phyloP scores from a whole-genome alignment of 441 rosid species.

The Metrosideros polymorpha region DNA sequence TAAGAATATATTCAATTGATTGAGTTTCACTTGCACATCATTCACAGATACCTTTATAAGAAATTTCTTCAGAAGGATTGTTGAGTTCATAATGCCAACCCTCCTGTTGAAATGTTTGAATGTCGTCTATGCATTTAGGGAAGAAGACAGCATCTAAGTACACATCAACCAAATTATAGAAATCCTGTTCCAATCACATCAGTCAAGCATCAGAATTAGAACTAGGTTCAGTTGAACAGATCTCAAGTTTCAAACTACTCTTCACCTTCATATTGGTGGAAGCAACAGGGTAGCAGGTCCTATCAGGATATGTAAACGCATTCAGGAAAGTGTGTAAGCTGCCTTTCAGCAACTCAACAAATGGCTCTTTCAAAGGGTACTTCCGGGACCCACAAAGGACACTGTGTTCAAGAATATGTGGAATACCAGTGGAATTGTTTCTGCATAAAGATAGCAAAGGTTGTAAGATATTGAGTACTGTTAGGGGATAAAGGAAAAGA shows the following conservation, averaged over 20 bases:
- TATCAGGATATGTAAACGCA: constrained; percentile 95
- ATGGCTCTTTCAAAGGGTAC: constrained; percentile 95
- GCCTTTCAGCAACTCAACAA: constrained; percentile 87
- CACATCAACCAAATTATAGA: constrained; percentile 89
- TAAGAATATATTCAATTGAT: background rate
- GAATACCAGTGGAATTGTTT: constrained; percentile 92
- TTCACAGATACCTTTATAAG: constrained; percentile 64
- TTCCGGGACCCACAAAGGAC: constrained; percentile 96
- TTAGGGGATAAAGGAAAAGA: background rate
- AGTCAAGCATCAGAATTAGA: background rate
- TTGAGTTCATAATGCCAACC: constrained; percentile 98
- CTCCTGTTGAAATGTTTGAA: constrained; percentile 92
- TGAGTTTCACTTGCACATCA: background rate
- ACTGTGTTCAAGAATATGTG: constrained; percentile 95
- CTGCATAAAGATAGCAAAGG: constrained; percentile 29
- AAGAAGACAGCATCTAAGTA: constrained; percentile 95
- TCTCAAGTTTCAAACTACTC: background rate
- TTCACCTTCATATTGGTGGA: constrained; percentile 83
- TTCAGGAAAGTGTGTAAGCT: constrained; percentile 87
- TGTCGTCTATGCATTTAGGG: constrained; percentile 86
- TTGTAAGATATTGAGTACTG: background rate
- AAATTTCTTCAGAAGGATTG: constrained; percentile 73
- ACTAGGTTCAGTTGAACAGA: background rate
- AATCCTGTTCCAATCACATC: constrained; percentile 46
- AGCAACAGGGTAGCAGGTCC: constrained; percentile 98